phyloP scores from a whole-genome alignment of 2,329 filamentous ascomycete genomes.

The Aurifilum marmelostoma region DNA sequence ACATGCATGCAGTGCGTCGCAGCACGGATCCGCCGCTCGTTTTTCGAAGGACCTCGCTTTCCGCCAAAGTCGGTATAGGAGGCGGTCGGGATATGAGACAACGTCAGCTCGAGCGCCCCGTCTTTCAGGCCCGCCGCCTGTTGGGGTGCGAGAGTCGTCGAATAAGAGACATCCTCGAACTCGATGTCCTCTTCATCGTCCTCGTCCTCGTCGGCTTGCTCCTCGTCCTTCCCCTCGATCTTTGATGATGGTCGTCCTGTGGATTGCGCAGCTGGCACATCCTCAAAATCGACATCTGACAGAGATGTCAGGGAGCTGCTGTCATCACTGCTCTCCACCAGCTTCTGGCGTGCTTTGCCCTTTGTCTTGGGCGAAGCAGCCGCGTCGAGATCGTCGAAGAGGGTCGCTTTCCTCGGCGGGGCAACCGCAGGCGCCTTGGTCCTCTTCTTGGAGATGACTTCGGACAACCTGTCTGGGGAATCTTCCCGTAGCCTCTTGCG shows the following conservation, averaged over 20 bases:
- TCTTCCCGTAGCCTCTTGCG: constrained; percentile 64
- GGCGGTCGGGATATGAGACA: constrained; percentile 52
- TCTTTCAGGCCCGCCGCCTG: constrained; percentile 48
- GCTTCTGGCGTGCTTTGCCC: constrained; percentile 18
- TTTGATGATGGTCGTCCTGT: constrained; percentile 50
- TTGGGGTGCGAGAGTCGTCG: constrained; percentile 40
- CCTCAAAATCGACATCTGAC: constrained; percentile 62
- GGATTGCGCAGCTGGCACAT: constrained; percentile 43
- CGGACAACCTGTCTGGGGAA: constrained; percentile 41
- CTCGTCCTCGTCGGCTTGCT: constrained; percentile 52
- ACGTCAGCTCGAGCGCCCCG: constrained; percentile 75
- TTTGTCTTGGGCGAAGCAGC: constrained; percentile 41
- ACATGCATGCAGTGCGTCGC: constrained; percentile 89
- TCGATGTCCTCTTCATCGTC: constrained; percentile 66
- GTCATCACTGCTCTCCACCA: constrained; percentile 48
- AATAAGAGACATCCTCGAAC: constrained; percentile 60
- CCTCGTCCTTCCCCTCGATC: constrained; percentile 34
- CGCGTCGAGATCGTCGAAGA: constrained; percentile 65
- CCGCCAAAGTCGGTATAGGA: constrained; percentile 62
- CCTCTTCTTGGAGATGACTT: constrained; percentile 37
- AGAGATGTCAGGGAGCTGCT: constrained; percentile 56
- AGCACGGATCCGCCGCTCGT: constrained; percentile 76
- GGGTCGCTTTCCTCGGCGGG: constrained; percentile 55
- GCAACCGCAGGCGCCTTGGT: constrained; percentile 36
- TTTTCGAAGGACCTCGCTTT: constrained; percentile 86